Base-by-base conservation (phyloP, 2,329 filamentous ascomycete genomes). In the Trichoderma endophyticum region DNA sequence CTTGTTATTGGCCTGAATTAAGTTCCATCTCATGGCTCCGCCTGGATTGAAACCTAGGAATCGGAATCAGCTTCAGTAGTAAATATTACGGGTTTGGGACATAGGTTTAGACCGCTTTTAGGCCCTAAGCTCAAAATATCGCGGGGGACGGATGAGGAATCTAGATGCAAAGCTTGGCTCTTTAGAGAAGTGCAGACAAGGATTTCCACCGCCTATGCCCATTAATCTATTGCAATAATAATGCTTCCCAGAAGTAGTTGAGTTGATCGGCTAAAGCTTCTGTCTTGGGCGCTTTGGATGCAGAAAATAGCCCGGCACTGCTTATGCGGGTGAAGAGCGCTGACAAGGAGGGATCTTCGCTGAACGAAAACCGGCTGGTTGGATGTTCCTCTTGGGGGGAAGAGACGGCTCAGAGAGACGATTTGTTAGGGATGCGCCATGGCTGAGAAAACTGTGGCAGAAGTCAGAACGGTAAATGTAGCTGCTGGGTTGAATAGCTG, bases 281-380 rank as follows among this genome's bases (percentile, higher is more conserved):
- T 30, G 24, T 59, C 56, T 48, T 54, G 21, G 62, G 68, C 14
- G 9, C 21, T 15, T 54, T 18, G 18, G 8, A 18, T 5, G 73
- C 34, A 0, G 73, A 65, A 3, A 73, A 72, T 7, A 61, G 14
- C 4, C 77, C 74, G 6, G 75, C 73, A 21, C 75, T 79, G 11
- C 77, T 76, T 14, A 81, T 75, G 7, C 78, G 77, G 39, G 76
- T 76, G 32, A 79, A 76, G 2, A 81, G 64, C 0, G 75, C 77
- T 0, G 77, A 77, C 1, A 77, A 75, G 18, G 74, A 76, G 6
- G 14, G 18, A 30, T 43, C 60, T 11, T 61, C 60, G 34, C 48
- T 32, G 6, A 34, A 64, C 15, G 54, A 34, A 3, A 32, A 9
- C 1, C 18, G 48, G 6, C 15, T 51, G 3, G 36, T 12, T 24